Base-by-base conservation (phyloP, 208 protist species). In the Acanthamoeba castellanii region DNA sequence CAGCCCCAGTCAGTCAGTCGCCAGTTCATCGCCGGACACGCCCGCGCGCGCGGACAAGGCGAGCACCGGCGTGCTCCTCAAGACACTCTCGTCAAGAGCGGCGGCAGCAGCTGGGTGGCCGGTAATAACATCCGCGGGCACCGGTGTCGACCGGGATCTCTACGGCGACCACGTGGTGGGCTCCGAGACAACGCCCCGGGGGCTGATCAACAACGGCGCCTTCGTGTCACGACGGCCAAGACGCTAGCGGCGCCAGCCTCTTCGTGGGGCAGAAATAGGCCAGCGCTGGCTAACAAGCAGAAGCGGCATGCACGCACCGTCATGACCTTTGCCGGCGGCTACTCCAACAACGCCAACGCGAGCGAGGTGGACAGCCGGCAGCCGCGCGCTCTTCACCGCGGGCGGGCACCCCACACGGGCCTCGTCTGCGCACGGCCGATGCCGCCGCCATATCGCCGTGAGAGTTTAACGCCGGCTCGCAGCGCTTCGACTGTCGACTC, bases 301-400 rank as follows among this genome's bases (percentile, higher is more conserved):
- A 11, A n/a, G 32, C 59, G 88, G 18, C 30, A 5, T 61, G 59
- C 37, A 30, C 61, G 6, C 78, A 64, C 47, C 27, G 61, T 47
- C 25, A 37, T 47, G 37, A 93, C 88, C 37, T 93, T 93, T 55
- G 64, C 88, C 25, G 88, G 88, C 32, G 68, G 88, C 88, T 93
- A 93, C 88, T 59, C 34, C 64, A 93, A 93, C 64, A 93, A 76
- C 88, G 88, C 61, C 52, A 93, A 32, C 1, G 32, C 78, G 32
- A 13, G 52, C 32, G 88, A 78, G 68, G 64, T 61, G n/a, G n/a
- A n/a, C n/a, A n/a, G n/a, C n/a, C n/a, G n/a, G 88, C 34, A 0
- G 64, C 61, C 55, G 61, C 25, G 9, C 34, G 64, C 2, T 59
- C 64, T 3, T 42, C 78, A 14, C 78, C 78, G 47, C 34, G 47